Conservation (phyloP, 176 grass and related monocot genomes). For the Triticum turgidum region DNA sequence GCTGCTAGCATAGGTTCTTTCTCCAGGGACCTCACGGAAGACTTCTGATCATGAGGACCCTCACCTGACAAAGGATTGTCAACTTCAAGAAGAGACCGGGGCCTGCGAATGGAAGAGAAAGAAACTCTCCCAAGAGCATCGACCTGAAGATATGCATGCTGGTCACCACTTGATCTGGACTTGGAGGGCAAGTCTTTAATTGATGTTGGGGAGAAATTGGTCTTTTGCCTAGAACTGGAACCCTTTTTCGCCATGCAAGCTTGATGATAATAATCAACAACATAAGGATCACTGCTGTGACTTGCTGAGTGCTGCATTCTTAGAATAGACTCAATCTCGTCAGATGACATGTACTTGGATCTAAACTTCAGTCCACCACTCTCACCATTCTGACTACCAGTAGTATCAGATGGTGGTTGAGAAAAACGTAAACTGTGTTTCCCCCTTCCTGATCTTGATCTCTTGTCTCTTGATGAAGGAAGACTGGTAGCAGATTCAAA, state of each 20-base stretch:
- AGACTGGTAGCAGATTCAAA: constrained; percentile 52
- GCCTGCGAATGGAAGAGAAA: constrained; percentile 88
- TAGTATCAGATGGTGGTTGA: constrained; percentile 61
- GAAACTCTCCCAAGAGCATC: constrained; percentile 74
- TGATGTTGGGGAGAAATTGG: constrained; percentile 62
- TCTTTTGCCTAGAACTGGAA: constrained; percentile 53
- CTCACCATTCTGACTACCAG: constrained; percentile 66
- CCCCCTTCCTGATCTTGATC: constrained; percentile 67
- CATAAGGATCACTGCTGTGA: constrained; percentile 92
- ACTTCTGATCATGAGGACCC: constrained; percentile 70
- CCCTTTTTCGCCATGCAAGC: constrained; percentile 90
- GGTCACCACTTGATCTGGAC: constrained; percentile 67
- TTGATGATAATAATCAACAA: constrained; percentile 98
- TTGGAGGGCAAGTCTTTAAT: constrained; percentile 84
- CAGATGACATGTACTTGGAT: constrained; percentile 97
- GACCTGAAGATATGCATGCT: constrained; percentile 83
- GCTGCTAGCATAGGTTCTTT: constrained; percentile 88
- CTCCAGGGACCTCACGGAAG: constrained; percentile 66
- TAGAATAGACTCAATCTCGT: constrained; percentile 95
- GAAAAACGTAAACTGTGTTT: constrained; percentile 67
- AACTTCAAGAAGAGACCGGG: constrained; percentile 82
- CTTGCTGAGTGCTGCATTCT: constrained; percentile 91
- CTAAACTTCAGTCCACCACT: constrained; percentile 59
- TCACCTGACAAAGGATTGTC: constrained; percentile 54
- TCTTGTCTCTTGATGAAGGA: constrained; percentile 63